Percentiles rank a stretch among this genome's conserved stretches.
Conservation (phyloP, 768 basidiomycete genomes). For the Thelephora aurantiotincta region DNA sequence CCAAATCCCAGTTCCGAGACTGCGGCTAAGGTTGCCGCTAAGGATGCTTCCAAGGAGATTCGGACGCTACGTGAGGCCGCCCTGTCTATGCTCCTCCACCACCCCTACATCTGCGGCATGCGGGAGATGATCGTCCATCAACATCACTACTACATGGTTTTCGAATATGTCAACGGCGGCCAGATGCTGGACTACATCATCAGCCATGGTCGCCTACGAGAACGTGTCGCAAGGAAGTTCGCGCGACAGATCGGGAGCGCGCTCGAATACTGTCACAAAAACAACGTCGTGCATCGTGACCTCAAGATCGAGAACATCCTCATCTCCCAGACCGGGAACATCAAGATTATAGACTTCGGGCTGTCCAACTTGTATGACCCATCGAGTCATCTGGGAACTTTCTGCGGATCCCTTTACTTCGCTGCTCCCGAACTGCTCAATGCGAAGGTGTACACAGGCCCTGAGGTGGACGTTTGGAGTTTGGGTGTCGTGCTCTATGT, state of each 20-base stretch:
- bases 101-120: slow-evolving; percentile 99
- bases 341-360: slow-evolving; percentile 99
- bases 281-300: slow-evolving; percentile 95
- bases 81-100: slow-evolving; percentile 88
- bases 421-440: slow-evolving; percentile 96
- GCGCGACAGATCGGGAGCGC: slow-evolving; percentile 95
- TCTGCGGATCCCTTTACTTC: slow-evolving; percentile 97
- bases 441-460: slow-evolving; percentile 92
- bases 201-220: slow-evolving; percentile 88
- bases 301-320: slow-evolving; percentile 99
- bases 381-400: slow-evolving; percentile 68
- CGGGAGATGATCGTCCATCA: slow-evolving; percentile 96
- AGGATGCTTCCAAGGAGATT: slow-evolving; percentile 92
- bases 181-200: slow-evolving; percentile 99
- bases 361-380: slow-evolving; percentile 94
- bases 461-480: slow-evolving; percentile 98
- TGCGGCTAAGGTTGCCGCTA: slow-evolving; percentile 66
- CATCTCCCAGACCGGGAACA: slow-evolving; percentile 95
- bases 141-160: slow-evolving; percentile 99
- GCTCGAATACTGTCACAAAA: slow-evolving; percentile 92
- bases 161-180: slow-evolving; percentile 96
- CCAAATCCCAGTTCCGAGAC: slow-evolving; percentile 37
- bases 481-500: slow-evolving; percentile 98
- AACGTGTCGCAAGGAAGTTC: slow-evolving; percentile 94
- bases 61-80: slow-evolving; percentile 93